Base-by-base conservation (phyloP, 768 basidiomycete genomes). In the Phaeotremella skinneri region DNA sequence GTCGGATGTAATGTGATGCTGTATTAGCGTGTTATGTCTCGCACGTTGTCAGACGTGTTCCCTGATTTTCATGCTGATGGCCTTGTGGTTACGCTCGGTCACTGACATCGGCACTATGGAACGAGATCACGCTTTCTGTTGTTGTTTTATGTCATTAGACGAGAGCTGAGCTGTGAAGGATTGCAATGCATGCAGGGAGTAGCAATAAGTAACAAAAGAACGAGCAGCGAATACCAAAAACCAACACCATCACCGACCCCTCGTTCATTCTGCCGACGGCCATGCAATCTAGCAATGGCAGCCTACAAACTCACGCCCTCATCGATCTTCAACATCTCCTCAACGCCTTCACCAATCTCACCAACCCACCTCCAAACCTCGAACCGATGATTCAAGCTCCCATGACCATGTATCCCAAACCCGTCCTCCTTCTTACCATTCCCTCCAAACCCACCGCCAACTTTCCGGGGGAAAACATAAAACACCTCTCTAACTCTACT, bases 371-470 rank as follows among this genome's bases (percentile, higher is more conserved):
- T 77, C 62, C 81, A 84, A 31, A 93, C 86, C 14, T 81, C 80
- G 62, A 87, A 97, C 29, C 90, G 82, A 73, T 99, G 94, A 66
- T 99, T 99, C 29, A 97, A 84, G 1, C 89, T 89, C 55, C 86
- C 85, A 61, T 94, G 82, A 30, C 83, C 82, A 23, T 93, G 89
- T 0, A 98, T 80, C 62, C 87, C 89, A 13, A 84, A 81, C 13
- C 81, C 61, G 27, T 14, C 52, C 51, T 27, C 14, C 29, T 43
- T 16, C 4, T 31, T 21, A 4, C 21, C 27, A 25, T 2, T 47
- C 2, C 89, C 83, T 13, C 92, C 86, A 85, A 72, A 90, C 0
- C 93, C 94, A 26, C 96, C 94, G 0, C 90, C 92, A 52, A 81
- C 79, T 0, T 81, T 78, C 85, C 89, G 89, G 0, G 87, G 83